Percentiles rank a stretch among this genome's conserved stretches.
Evolutionary conservation across 768 basidiomycete genomes (phyloP).

Genomic region (Lactarius tabidus): DNA sequence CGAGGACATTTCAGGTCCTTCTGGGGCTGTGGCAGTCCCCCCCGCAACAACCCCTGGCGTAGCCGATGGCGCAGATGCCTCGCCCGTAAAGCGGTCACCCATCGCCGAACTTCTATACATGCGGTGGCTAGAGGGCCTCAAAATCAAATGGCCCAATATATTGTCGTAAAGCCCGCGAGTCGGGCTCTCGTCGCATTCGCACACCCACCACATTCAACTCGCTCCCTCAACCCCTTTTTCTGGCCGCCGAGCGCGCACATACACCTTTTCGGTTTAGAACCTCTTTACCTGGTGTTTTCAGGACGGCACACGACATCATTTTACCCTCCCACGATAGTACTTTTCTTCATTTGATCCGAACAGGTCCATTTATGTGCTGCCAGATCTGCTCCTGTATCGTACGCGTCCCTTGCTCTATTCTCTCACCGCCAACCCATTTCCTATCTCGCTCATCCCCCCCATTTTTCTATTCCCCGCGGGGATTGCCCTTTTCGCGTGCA

Average conservation of each 20-base stretch:
- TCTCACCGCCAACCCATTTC: not conserved
- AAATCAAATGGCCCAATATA: conserved; percentile 84
- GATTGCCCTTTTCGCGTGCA: not conserved
- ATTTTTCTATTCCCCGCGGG: not conserved
- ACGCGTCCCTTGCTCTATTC: conserved; percentile 8
- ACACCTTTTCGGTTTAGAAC: not conserved
- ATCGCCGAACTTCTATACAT: conserved; percentile 96
- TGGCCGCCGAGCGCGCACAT: not conserved
- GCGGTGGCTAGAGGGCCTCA: conserved; percentile 92
- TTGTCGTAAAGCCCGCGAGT: conserved; percentile 31
- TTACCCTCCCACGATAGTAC: not conserved
- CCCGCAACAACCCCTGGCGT: conserved; percentile 43
- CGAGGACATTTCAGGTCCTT: conserved; percentile 40
- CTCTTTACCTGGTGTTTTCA: not conserved
- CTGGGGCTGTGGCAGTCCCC: not conserved
- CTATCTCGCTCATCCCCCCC: not conserved
- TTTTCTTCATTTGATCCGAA: not conserved
- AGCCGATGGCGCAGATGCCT: conserved; percentile 25
- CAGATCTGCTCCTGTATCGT: not conserved
- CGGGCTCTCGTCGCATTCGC: not conserved
- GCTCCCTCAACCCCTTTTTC: not conserved
- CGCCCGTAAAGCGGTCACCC: conserved; percentile 63
- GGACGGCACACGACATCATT: conserved; percentile 5
- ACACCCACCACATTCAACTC: not conserved
- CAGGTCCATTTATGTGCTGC: not conserved